Percentiles rank a stretch among this genome's conserved stretches.
Evolutionary conservation across 2,329 filamentous ascomycete genomes (phyloP).

Genomic region (Monilinia aucupariae): DNA sequence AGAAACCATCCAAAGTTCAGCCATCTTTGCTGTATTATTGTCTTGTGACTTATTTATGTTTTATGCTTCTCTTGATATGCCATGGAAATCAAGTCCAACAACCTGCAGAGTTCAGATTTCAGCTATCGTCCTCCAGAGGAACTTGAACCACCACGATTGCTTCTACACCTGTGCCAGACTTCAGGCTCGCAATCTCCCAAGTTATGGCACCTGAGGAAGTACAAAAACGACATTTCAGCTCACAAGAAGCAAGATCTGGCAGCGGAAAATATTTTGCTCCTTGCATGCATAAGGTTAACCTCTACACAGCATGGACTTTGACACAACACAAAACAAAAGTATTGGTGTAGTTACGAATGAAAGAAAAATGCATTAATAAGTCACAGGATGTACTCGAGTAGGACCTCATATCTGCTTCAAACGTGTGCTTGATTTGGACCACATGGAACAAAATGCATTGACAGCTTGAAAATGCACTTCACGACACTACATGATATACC

Average conservation of each 20-base stretch:
- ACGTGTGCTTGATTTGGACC: not conserved
- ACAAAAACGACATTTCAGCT: not conserved
- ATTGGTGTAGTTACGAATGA: not conserved
- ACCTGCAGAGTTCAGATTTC: not conserved
- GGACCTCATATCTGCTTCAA: not conserved
- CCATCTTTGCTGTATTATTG: not conserved
- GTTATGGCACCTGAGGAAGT: not conserved
- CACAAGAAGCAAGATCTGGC: slow-evolving; percentile 6
- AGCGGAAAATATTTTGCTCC: slow-evolving; percentile 8
- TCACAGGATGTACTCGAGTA: slow-evolving; percentile 7
- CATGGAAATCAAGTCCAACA: not conserved
- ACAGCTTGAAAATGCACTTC: slow-evolving; percentile 1
- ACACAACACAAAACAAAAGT: not conserved
- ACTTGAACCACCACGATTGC: not conserved
- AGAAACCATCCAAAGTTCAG: not conserved
- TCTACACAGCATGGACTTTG: not conserved
- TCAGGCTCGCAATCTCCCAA: not conserved
- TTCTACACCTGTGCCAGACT: not conserved
- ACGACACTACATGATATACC: not conserved
- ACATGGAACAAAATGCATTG: slow-evolving; percentile 3
- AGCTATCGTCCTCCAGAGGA: not conserved
- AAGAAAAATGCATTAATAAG: not conserved
- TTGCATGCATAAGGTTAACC: slow-evolving; percentile 10
- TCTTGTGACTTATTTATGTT: not conserved
- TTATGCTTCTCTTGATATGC: not conserved